These are phyloP conservation scores for Naganishia sp. DNA, from an alignment of 1,284 basidiomycete species.

Conservation along the genomic window DNA sequence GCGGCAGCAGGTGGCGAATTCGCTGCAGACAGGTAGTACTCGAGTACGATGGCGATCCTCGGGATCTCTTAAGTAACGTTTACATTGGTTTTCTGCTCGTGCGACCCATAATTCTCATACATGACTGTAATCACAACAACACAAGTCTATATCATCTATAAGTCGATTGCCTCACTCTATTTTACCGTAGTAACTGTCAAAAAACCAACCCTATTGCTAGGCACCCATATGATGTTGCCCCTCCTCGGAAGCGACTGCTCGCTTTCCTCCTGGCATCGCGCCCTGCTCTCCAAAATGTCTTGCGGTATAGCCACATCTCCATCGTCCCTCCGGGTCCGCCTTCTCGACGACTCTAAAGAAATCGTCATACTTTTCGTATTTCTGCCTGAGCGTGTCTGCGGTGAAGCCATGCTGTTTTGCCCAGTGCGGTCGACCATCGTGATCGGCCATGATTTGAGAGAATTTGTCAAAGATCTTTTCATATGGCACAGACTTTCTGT, in stretches of 20 bases:
- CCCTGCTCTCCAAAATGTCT: conserved; percentile 54
- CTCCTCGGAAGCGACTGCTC: conserved; percentile 9
- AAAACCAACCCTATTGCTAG: too few species aligned
- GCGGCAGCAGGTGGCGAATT: not conserved
- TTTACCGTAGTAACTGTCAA: too few species aligned
- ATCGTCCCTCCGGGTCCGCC: conserved; percentile 78
- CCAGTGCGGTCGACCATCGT: conserved; percentile 92
- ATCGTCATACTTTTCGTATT: conserved; percentile 83
- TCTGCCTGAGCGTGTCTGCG: conserved; percentile 64
- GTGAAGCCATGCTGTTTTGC: conserved; percentile 85
- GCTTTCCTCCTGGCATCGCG: conserved; percentile 8
- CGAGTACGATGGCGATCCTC: not conserved
- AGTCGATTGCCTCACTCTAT: not conserved
- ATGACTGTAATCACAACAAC: too few species aligned
- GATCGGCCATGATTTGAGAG: conserved; percentile 69
- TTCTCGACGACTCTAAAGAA: conserved; percentile 69
- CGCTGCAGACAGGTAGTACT: not conserved
- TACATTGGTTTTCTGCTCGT: too few species aligned
- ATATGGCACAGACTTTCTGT: conserved; percentile 85
- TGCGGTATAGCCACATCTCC: conserved; percentile 61
- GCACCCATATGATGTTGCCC: conserved; percentile 11
- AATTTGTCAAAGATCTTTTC: conserved; percentile 76
- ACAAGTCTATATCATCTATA: not conserved
- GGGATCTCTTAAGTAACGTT: too few species aligned
- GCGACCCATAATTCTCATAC: too few species aligned